Evolutionary conservation across 176 grass and related monocot genomes (phyloP), one percentile per base, ranked within the genome.

Genomic region (Areca catechu): DNA sequence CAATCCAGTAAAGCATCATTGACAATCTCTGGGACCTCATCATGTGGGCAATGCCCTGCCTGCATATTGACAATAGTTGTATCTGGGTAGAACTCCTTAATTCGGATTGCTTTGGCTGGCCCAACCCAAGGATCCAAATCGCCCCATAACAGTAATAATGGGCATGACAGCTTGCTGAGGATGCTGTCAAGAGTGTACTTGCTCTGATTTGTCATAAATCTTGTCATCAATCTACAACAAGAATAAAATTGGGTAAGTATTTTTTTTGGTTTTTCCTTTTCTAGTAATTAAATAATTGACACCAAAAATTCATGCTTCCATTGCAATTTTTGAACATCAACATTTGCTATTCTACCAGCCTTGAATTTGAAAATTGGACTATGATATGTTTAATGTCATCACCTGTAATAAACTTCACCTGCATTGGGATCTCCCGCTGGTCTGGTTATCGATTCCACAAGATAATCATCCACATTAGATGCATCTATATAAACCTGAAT

Each of bases 71-170:
- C 83, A 63, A 88, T 66, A 22, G 72, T 62, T 16, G 83, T 88
- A 37, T 91, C 74, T 0, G 81, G 53, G 72, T 97, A 97, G 80
- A 91, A 88, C 58, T 91, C 75, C 76, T 82, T 81, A 71, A 91
- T 97, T 66, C 57, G 24, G 2, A 49, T 60, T 2, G 92, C 92
- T 66, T 97, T 97, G 15, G 80, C 67, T 34, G 80, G 78, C 2
- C 92, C 86, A 15, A 97, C 83, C 92, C 92, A 97, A 3, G 86
- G 92, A 72, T 91, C 92, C 16, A 91, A 75, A 60, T 88, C 86
- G 0, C 92, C 92, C 92, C 92, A 97, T 60, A 97, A 69, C 62
- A 91, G 83, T 70, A 91, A 77, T 64, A 97, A 76, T 43, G 93
- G 87, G 61, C 87, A 97, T 34, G 72, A 37, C 15, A 97, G 75